phyloP scores from a whole-genome alignment of 495 filamentous ascomycete genomes.

The Cryomyces minteri region DNA sequence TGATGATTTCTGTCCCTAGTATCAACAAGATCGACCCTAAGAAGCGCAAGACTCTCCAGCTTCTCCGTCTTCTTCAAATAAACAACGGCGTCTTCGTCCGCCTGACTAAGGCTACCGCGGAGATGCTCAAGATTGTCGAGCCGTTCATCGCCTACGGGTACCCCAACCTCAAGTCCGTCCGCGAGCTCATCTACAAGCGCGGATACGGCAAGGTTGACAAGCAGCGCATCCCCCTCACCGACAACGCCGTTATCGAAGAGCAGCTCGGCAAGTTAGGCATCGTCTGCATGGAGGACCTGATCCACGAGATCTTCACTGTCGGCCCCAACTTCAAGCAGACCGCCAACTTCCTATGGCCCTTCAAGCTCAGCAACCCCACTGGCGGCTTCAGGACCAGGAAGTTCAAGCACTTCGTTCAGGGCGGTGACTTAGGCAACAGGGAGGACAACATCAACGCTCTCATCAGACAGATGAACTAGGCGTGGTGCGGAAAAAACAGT shows the following conservation, averaged over 20 bases:
- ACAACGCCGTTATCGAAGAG: conserved; percentile 95
- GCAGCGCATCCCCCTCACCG: conserved; percentile 88
- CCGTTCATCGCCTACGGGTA: conserved; percentile 98
- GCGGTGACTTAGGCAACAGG: conserved; percentile 93
- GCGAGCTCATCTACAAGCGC: conserved; percentile 99
- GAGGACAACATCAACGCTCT: conserved; percentile 97
- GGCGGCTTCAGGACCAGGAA: conserved; percentile 91
- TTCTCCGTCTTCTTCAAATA: conserved; percentile 98
- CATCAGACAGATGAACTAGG: conserved; percentile 97
- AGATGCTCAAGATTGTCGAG: conserved; percentile 97
- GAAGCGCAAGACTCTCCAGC: conserved; percentile 98
- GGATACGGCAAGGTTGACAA: conserved; percentile 96
- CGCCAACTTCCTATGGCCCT: conserved; percentile 99
- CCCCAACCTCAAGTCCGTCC: conserved; percentile 96
- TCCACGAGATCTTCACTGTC: conserved; percentile 98
- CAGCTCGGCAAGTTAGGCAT: conserved; percentile 94
- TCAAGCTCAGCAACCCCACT: conserved; percentile 96
- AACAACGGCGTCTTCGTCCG: conserved; percentile 99
- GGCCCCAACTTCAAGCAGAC: conserved; percentile 99
- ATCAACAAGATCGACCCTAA: conserved; percentile 99
- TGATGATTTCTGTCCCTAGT: conserved; percentile 28
- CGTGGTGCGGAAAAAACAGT: neutral
- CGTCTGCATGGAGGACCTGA: conserved; percentile 97
- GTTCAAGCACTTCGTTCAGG: conserved; percentile 99
- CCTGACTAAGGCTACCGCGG: conserved; percentile 90